Conservation (phyloP, 345 rosid genomes). For the Pistacia vera region DNA sequence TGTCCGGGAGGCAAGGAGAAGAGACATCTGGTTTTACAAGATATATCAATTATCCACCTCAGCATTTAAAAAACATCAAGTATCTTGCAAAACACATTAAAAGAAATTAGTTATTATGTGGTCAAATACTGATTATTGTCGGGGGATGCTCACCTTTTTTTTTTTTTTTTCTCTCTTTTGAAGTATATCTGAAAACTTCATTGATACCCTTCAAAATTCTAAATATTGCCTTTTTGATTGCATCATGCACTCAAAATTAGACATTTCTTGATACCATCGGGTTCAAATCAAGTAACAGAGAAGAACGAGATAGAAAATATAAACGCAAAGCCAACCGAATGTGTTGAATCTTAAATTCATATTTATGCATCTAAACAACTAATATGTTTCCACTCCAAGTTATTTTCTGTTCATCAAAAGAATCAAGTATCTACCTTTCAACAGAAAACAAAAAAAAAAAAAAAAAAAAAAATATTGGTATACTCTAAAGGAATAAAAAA, state of each 20-base stretch:
- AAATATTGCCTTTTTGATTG: slow-evolving; percentile 7
- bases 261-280: background rate
- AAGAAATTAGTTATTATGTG: background rate
- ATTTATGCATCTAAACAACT: slow-evolving; percentile 26
- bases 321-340: background rate
- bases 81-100: background rate
- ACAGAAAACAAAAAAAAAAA: slow-evolving; percentile 30
- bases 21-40: background rate
- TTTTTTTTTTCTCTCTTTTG: slow-evolving; percentile 25
- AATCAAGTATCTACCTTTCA: slow-evolving; percentile 40
- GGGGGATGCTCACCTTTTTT: slow-evolving; percentile 23
- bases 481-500: background rate
- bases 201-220: slow-evolving; percentile 29
- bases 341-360: slow-evolving; percentile 18
- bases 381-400: slow-evolving; percentile 2
- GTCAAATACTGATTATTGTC: slow-evolving; percentile 18
- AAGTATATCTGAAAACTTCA: slow-evolving; percentile 31
- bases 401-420: slow-evolving; percentile 33
- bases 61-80: background rate
- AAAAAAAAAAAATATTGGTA: too few species aligned
- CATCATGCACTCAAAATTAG: background rate
- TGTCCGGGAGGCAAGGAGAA: slow-evolving; percentile 12
- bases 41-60: slow-evolving; percentile 8
- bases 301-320: background rate
- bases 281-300: background rate